Evolutionary conservation across 176 grass and related monocot species (phyloP), one percentile per base, ranked within the genome.

Genomic region (Rhynchospora tenuis): DNA sequence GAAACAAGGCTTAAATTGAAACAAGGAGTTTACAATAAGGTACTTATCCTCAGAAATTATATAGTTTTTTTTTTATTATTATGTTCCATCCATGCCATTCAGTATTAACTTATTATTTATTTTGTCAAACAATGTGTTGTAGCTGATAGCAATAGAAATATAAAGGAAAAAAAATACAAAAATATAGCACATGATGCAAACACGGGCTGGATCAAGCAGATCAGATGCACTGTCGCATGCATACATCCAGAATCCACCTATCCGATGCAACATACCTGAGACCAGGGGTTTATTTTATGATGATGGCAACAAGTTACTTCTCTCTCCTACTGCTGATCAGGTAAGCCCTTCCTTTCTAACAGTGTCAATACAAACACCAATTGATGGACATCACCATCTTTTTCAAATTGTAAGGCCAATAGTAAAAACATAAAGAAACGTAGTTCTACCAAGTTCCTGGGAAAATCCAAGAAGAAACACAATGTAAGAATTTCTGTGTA

Each of bases 181-280:
- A 73, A 69, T 38, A 22, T 84, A 73, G 15, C 78, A 16, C 26
- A 76, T 17, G 13, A 76, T 76, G 73, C 73, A 76, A 85, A 63
- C 87, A 82, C 81, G 86, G 86, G 88, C 85, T n/a, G 84, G 92
- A 64, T 87, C 88, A 84, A 86, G 82, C 48, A 90, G 83, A 76
- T 83, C 91, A 76, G 91, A 88, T 59, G 88, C 96, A 0, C 54
- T 98, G 13, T 98, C 96, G 60, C 93, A 95, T 86, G 92, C 88
- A 86, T 95, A 93, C 90, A 88, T 95, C 85, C 93, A 93, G 42
- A 88, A 93, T 89, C 93, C 96, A 82, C 96, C 91, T 6, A 81
- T 98, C 31, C 91, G 91, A 73, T 95, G 91, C 83, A 94, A 93
- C 66, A 87, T 95, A 84, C 95, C 95, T 84, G 92, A 91, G 82